Conservation (phyloP, 2,329 filamentous ascomycete genomes). For the Cladophialophora immunda region DNA sequence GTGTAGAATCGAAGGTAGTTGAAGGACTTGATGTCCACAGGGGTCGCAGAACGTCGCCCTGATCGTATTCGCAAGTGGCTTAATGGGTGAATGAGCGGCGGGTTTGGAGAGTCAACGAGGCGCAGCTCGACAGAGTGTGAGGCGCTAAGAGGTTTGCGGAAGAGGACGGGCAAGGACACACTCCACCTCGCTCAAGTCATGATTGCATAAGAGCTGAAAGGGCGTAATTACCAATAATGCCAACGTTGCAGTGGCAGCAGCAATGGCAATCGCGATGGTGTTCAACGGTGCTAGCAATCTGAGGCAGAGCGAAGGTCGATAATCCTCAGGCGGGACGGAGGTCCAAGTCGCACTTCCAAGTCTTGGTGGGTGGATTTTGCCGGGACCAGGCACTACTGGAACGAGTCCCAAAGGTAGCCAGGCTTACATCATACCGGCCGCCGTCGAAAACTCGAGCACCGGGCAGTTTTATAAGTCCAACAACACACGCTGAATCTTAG, state of each 20-base stretch:
- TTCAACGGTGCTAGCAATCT: neutral
- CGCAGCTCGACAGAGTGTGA: conserved; percentile 31
- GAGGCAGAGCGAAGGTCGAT: conserved; percentile 11
- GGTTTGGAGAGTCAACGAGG: conserved; percentile 22
- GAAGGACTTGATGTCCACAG: conserved; percentile 14
- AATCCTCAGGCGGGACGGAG: conserved; percentile 1
- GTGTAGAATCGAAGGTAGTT: neutral
- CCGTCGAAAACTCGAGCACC: neutral
- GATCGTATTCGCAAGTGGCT: conserved; percentile 32
- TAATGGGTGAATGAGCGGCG: conserved; percentile 20
- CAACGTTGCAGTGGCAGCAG: conserved; percentile 13
- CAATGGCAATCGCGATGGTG: neutral
- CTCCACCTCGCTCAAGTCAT: conserved; percentile 34
- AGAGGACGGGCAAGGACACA: conserved; percentile 20
- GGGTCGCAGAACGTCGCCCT: conserved; percentile 10
- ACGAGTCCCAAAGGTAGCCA: neutral
- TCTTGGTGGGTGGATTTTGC: conserved; percentile 13
- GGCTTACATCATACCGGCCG: conserved; percentile 16
- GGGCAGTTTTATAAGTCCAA: neutral
- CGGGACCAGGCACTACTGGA: neutral
- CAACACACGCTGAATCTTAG: neutral
- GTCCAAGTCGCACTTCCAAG: conserved; percentile 1
- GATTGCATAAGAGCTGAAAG: conserved; percentile 34
- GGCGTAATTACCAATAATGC: conserved; percentile 19
- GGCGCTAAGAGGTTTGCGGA: conserved; percentile 36